Base-by-base conservation (phyloP, 2,329 filamentous ascomycete genomes). In the Alternaria viburni region DNA sequence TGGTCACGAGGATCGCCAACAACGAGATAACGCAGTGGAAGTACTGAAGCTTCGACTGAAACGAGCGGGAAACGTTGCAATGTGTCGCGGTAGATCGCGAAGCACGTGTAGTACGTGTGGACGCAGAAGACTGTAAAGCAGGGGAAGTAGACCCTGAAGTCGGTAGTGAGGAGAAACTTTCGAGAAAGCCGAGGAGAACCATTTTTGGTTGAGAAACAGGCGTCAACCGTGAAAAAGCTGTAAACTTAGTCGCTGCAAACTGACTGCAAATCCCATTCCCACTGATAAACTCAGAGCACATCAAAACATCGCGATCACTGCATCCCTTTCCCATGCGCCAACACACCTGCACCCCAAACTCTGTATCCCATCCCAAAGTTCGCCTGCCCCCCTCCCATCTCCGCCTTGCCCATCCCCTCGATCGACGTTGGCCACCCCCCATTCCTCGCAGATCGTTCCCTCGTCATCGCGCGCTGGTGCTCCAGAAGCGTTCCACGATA, bases 221-320 rank as follows among this genome's bases (percentile, higher is more conserved):
- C 1, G 1, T 17, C 36, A 41, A 36, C 32, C 32, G 9, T 36
- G 8, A 0, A n/a, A 36, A 9, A 5, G 4, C 15, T 36, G 32
- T 5, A 36, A n/a, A n/a, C 7, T n/a, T 3, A 41, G 5, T n/a
- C n/a, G n/a, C n/a, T n/a, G n/a, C 5, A 2, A 17, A 17, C 15
- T 41, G n/a, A 41, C n/a, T 3, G n/a, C n/a, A 6, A 10, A 10
- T 1, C 1, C n/a, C 3, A 17, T 6, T 10, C n/a, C n/a, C 0
- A 41, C 4, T 10, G 8, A 41, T 17, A 41, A 41, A 41, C 36
- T 41, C 36, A 41, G 36, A 17, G 6, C 32, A 41, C 1, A 41
- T 41, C 15, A 17, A 41, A 0, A 17, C 36, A 41, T 17, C 1
- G 1, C 32, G 2, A 36, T 36, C 32, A 36, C 0, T 36, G 32